Conservation (phyloP, 2,329 filamentous ascomycete species). For the Microdochium bolleyi region DNA sequence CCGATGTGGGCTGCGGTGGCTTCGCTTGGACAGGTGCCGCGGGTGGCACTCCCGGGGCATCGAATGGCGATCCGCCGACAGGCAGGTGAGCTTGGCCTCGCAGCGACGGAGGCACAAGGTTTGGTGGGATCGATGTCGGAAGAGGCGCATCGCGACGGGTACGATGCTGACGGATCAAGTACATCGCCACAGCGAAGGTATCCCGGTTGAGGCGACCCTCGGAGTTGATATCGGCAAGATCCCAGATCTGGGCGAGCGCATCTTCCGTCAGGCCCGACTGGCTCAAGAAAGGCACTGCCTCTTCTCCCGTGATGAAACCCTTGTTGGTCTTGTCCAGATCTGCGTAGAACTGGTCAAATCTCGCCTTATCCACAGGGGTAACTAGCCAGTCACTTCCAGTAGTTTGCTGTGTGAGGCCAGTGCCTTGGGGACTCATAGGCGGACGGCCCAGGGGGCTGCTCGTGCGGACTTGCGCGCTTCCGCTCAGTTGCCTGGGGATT, state of each 20-base stretch:
- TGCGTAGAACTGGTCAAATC: constrained; percentile 81
- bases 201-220: constrained; percentile 79
- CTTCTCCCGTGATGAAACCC: constrained; percentile 85
- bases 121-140: constrained; percentile 70
- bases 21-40: constrained; percentile 21
- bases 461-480: constrained; percentile 56
- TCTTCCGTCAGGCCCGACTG: constrained; percentile 88
- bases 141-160: constrained; percentile 60
- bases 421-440: constrained; percentile 34
- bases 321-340: constrained; percentile 73
- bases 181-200: constrained; percentile 97
- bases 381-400: constrained; percentile 73
- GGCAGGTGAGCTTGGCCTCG: constrained; percentile 49
- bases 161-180: constrained; percentile 85
- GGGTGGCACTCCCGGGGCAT: constrained; percentile 23
- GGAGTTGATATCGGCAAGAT: constrained; percentile 88
- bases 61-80: constrained; percentile 42
- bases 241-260: constrained; percentile 89
- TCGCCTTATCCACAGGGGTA: constrained; percentile 71
- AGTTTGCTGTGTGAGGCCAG: constrained; percentile 23
- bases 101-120: constrained; percentile 80
- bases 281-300: constrained; percentile 89
- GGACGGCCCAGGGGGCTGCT: constrained; percentile 48
- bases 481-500: constrained; percentile 78
- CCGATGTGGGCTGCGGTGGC: constrained; percentile 57